Base-by-base conservation (phyloP, 139 green algal genomes). In the Chlamydomonas schloesseri region DNA sequence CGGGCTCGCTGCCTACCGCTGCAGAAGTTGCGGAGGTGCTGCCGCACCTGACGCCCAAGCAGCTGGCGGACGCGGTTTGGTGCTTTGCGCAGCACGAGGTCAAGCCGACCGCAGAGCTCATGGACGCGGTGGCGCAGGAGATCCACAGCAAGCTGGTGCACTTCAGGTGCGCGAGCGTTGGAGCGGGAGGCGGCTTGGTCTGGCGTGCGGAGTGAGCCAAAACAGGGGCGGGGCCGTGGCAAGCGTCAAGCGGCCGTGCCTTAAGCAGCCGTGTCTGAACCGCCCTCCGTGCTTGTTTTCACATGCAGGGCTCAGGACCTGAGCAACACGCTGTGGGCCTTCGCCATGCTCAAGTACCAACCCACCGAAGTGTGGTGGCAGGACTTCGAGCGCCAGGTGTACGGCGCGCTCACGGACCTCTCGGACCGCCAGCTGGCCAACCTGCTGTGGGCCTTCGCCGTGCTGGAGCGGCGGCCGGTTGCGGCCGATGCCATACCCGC, bases 391-490 rank as follows among this genome's bases (percentile, higher is more conserved):
- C 74, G 82, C 28, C 89, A 92, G 89, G 87, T 90, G 36, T 90
- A 87, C 37, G 42, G 68, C 26, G 60, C 80, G 0, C 73, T 90
- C 3, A 91, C 86, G 29, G 89, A 93, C 57, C 88, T 94, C 47
- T 87, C 33, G 2, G 77, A 90, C 47, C 77, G 79, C 15, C 87
- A 93, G 79, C 65, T 92, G 57, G 88, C 85, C 8, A 94, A 93
- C 82, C 82, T 94, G 70, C 79, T 93, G 73, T 94, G 89, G 87
- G 83, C 71, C 21, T 83, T 92, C 24, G 89, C 91, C 13, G 84
- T 91, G 37, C 83, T 94, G 29, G 81, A 90, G 68, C 82, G 78
- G 24, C 78, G 78, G 11, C 58, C 60, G 21, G 2, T 37, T 0
- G 29, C 53, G 72, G 1, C 15, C 11, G 28, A 47, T 6, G 42